Evolutionary conservation across 257 asterid genomes (phyloP), one percentile per base, ranked within the genome.

Genomic region (Rauvolfia tetraphylla): DNA sequence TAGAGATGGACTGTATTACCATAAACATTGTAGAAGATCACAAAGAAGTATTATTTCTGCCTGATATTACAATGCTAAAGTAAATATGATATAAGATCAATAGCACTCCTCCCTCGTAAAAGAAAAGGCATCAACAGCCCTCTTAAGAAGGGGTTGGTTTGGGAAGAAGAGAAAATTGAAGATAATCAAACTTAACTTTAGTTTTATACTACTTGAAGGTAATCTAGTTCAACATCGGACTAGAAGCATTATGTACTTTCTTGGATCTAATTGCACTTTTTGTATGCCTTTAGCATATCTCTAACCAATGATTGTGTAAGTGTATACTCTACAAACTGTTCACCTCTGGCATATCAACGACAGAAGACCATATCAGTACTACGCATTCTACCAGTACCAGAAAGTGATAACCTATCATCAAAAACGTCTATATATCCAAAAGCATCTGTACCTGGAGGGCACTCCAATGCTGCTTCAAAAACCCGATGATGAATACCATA

Each of bases 401-500:
- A 73, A 58, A 95, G 85, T 46, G 80, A 72, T 74, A 95, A 79
- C 33, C 94, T 78, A 78, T 91, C 99, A 31, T 83, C 75, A 71
- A 89, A 95, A 53, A 92, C 89, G 71, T 91, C 93, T 3, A 95
- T 42, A 48, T 72, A 79, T 33, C 96, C 99, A 77, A 85, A 95
- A 23, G 99, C 90, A 83, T 90, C 79, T 4, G 89, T 89, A 23
- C 95, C 96, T 0, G 97, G 95, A 49, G 99, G 98, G 61, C 98
- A 91, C 83, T 95, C 98, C 75, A 95, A 79, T 38, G 97, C 97
- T 3, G 98, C 98, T 83, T 90, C 98, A 29, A 95, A 86, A 82
- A 91, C 92, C 62, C 95, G 89, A 81, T 95, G 99, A 79, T 90
- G 97, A 71, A 95, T 83, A 0, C 99, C 97, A 15, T 85, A 78